These are phyloP conservation scores for Cordyceps militaris DNA, from an alignment of 2,329 filamentous ascomycete species.

Conservation along the genomic window DNA sequence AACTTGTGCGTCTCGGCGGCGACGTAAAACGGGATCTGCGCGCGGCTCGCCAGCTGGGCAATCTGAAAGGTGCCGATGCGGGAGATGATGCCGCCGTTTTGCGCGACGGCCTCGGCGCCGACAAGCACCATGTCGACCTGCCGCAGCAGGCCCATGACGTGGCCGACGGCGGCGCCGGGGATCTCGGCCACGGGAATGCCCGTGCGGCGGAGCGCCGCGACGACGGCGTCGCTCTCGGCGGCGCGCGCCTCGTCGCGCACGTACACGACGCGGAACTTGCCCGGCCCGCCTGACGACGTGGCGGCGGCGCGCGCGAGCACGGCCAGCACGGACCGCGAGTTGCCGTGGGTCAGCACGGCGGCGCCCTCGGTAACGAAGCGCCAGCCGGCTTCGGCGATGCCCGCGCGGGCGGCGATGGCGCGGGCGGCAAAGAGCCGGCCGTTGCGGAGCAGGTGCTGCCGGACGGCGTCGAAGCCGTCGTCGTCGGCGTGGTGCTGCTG, in stretches of 20 bases:
- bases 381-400: conserved; percentile 73
- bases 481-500: conserved; percentile 28
- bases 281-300: conserved; percentile 40
- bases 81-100: conserved; percentile 89
- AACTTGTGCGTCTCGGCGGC: conserved; percentile 97
- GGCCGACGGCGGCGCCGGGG: conserved; percentile 60
- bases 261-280: conserved; percentile 80
- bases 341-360: conserved; percentile 85
- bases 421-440: conserved; percentile 78
- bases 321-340: conserved; percentile 74
- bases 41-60: conserved; percentile 64
- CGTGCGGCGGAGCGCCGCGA: conserved; percentile 60
- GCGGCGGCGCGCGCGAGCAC: conserved; percentile 63
- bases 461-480: conserved; percentile 64
- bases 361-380: conserved; percentile 71
- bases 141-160: conserved; percentile 54
- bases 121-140: conserved; percentile 61
- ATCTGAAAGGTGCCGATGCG: conserved; percentile 82
- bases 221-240: conserved; percentile 62
- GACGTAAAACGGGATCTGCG: conserved; percentile 76
- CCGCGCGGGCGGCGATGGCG: conserved; percentile 76
- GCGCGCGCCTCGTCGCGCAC: conserved; percentile 51
- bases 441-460: conserved; percentile 78
- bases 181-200: conserved; percentile 70
- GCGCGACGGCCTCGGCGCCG: conserved; percentile 78